Conservation (phyloP, 2,329 filamentous ascomycete genomes). For the Fusarium illudens region DNA sequence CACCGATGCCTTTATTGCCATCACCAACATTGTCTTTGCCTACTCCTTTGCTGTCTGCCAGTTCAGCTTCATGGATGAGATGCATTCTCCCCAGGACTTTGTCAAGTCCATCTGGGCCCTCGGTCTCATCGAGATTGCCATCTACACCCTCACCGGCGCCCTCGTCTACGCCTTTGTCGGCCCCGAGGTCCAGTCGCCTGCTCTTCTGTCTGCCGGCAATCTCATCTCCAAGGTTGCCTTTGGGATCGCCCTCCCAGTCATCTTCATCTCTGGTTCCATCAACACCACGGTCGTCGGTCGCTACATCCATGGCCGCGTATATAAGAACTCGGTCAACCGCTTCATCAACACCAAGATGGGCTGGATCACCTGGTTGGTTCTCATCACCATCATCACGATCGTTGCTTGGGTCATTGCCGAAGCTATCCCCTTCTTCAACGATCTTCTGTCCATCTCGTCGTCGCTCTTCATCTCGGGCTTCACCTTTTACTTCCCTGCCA, state of each 20-base stretch:
- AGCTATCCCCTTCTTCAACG: constrained; percentile 76
- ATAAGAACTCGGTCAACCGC: constrained; percentile 53
- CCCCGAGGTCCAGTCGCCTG: constrained; percentile 68
- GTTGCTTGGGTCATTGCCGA: constrained; percentile 76
- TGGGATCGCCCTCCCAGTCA: constrained; percentile 75
- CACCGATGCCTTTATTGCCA: constrained; percentile 65
- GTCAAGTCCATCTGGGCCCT: constrained; percentile 67
- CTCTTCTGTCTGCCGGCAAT: constrained; percentile 70
- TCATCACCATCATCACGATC: constrained; percentile 67
- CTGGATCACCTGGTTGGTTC: constrained; percentile 64
- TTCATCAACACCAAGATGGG: constrained; percentile 60
- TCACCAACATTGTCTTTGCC: constrained; percentile 76
- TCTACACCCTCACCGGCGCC: constrained; percentile 73
- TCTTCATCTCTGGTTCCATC: constrained; percentile 78
- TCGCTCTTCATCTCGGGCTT: constrained; percentile 59
- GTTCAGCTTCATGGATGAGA: constrained; percentile 63
- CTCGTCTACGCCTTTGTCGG: constrained; percentile 77
- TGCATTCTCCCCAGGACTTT: constrained; percentile 59
- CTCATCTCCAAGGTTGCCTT: constrained; percentile 72
- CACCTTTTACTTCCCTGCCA: constrained; percentile 54
- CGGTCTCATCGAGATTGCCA: constrained; percentile 66
- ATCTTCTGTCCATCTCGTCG: constrained; percentile 66
- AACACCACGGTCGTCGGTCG: constrained; percentile 61
- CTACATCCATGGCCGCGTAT: constrained; percentile 58
- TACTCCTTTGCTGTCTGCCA: constrained; percentile 66